Evolutionary conservation across 228 moss, liverwort and hornwort species (phyloP).

Genomic region (Sphagnum magellanicum): DNA sequence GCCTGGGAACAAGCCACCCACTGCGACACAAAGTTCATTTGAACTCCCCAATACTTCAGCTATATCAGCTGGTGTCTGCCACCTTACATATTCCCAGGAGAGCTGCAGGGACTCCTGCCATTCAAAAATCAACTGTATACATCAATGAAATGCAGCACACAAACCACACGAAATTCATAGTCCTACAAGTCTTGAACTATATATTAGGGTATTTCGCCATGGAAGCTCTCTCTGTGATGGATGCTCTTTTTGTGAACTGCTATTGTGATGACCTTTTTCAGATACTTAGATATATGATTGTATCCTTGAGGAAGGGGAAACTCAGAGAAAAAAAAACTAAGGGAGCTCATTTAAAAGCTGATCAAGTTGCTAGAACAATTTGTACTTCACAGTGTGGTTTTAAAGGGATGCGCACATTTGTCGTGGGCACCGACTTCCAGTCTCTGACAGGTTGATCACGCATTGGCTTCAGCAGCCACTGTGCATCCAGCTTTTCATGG

Average conservation of each 20-base stretch:
- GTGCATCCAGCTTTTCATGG: slow-evolving; percentile 34
- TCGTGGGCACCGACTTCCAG: slow-evolving; percentile 25
- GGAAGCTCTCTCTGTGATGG: too few species aligned
- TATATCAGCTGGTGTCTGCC: slow-evolving; percentile 44
- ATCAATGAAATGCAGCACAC: neutral
- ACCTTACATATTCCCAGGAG: slow-evolving; percentile 20
- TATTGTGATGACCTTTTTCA: too few species aligned
- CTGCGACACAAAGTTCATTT: slow-evolving; percentile 57
- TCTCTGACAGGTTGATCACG: slow-evolving; percentile 12
- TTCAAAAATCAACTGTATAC: neutral
- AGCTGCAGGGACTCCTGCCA: slow-evolving; percentile 37
- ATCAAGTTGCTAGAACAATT: neutral
- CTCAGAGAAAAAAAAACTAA: neutral
- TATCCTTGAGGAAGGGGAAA: too few species aligned
- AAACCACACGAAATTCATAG: too few species aligned
- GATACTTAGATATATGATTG: neutral
- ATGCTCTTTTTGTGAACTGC: too few species aligned
- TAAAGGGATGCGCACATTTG: neutral
- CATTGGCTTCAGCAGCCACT: slow-evolving; percentile 42
- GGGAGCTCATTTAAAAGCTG: neutral
- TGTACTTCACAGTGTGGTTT: neutral
- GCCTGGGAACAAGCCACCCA: slow-evolving; percentile 74
- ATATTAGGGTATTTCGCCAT: too few species aligned
- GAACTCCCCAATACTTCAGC: slow-evolving; percentile 13
- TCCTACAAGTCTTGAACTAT: too few species aligned